Evolutionary conservation across 2,329 filamentous ascomycete species (phyloP), one percentile per base, ranked within the genome.

Genomic region (Fusarium chlamydosporum): DNA sequence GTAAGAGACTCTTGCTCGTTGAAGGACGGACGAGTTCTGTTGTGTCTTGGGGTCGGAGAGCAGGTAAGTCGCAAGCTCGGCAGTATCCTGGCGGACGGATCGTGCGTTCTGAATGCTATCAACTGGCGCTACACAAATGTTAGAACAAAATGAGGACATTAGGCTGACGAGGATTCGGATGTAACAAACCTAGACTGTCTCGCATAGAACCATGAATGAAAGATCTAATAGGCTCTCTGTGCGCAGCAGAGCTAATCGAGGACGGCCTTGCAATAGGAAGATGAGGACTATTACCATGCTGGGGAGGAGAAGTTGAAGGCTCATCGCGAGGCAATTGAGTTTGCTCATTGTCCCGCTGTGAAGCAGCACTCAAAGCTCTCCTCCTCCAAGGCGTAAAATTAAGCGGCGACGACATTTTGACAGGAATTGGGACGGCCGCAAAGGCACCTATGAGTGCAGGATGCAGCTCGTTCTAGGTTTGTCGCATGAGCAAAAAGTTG

Each of bases 11-110:
- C 78, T 74, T 9, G 73, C 67, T 38, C 78, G 76, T 26, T 78
- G 76, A n/a, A 88, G 78, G 61, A 88, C 85, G 11, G 82, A 80
- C 6, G 83, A 79, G 63, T 77, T 81, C 42, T 78, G 80, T 42
- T 77, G 72, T 60, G 80, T 77, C 59, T 84, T 80, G 72, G 85
- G 85, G 72, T 92, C 88, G 38, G 90, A 90, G 29, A 97, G 85
- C 50, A 93, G 90, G 76, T 94, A 93, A 18, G 88, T 93, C 42
- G 94, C 94, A 58, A 97, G 84, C 79, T 97, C 93, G 52, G 93
- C 92, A 4, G 94, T 96, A 76, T 96, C 91, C 79, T 96, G 91
- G 68, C 94, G 91, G 40, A 97, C 91, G 69, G 89, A 92, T 61
- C 90, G 88, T 34, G 92, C 91, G 78, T 92, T 92, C 72, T 92